Conservation (phyloP, 495 filamentous ascomycete species). For the Penicillium taxi region DNA sequence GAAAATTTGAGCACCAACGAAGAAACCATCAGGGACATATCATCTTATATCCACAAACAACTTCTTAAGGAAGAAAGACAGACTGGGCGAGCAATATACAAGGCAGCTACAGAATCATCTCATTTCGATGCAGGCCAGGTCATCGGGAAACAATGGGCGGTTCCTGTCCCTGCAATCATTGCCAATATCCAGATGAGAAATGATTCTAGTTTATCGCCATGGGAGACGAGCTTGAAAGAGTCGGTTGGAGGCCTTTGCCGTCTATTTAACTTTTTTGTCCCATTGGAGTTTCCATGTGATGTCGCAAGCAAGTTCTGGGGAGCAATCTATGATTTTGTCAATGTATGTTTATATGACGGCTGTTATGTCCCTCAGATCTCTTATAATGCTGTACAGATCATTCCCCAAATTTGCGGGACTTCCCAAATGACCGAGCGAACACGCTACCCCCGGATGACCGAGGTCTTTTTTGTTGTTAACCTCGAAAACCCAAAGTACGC, state of each 20-base stretch:
- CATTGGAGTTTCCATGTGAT: not conserved
- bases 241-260: not conserved
- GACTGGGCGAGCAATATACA: not conserved
- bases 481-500: not conserved
- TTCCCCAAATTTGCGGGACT: not conserved
- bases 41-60: not conserved
- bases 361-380: not conserved
- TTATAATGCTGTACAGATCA: not conserved
- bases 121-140: not conserved
- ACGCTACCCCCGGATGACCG: not conserved
- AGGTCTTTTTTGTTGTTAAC: not conserved
- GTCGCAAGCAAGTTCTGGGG: conserved; percentile 1
- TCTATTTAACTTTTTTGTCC: conserved; percentile 2
- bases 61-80: not conserved
- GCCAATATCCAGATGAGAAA: not conserved
- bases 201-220: not conserved
- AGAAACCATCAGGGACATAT: not conserved
- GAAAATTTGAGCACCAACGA: not conserved
- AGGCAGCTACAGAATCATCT: not conserved
- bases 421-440: not conserved
- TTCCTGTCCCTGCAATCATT: not conserved
- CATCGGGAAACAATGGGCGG: not conserved
- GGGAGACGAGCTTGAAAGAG: not conserved
- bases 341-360: not conserved
- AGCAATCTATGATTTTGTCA: not conserved